Conservation (phyloP, 2,329 filamentous ascomycete genomes). For the Boeremia exigua region DNA sequence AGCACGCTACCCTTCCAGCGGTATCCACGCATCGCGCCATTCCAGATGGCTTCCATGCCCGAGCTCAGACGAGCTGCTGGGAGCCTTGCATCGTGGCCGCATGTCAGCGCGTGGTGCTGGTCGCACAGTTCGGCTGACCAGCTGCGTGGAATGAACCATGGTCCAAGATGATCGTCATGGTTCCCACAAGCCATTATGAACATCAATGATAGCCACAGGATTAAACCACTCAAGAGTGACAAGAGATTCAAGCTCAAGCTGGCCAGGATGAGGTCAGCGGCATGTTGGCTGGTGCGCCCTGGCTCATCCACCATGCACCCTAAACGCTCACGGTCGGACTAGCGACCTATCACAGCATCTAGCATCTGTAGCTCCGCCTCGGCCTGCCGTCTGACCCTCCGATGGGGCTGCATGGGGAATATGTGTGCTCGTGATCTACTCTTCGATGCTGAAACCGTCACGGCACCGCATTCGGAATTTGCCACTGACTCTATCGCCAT, state of each 20-base stretch:
- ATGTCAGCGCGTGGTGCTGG: no score
- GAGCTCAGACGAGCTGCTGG: conserved; percentile 8
- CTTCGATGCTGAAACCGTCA: conserved; percentile 14
- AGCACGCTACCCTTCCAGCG: conserved; percentile 9
- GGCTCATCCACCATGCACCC: conserved; percentile 11
- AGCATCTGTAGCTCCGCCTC: conserved; percentile 2
- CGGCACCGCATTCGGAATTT: conserved; percentile 6
- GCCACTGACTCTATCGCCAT: not conserved
- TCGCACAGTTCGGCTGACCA: no score
- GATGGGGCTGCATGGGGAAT: conserved; percentile 7
- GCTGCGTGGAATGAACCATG: not conserved
- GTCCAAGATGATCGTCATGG: not conserved
- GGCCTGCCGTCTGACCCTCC: conserved; percentile 9
- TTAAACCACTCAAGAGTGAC: not conserved
- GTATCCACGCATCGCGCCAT: not conserved
- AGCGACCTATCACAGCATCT: conserved; percentile 14
- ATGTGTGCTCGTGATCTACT: conserved; percentile 2
- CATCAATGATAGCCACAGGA: not conserved
- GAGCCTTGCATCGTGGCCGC: conserved; percentile 4
- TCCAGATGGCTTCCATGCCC: conserved; percentile 1
- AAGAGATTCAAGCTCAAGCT: conserved; percentile 10
- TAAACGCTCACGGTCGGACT: conserved; percentile 10
- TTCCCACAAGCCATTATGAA: not conserved
- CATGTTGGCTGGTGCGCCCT: conserved; percentile 2
- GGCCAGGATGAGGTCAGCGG: conserved; percentile 17